Evolutionary conservation across 176 grass and related monocot species (phyloP).

Genomic region (Chrysopogon serrulatus): DNA sequence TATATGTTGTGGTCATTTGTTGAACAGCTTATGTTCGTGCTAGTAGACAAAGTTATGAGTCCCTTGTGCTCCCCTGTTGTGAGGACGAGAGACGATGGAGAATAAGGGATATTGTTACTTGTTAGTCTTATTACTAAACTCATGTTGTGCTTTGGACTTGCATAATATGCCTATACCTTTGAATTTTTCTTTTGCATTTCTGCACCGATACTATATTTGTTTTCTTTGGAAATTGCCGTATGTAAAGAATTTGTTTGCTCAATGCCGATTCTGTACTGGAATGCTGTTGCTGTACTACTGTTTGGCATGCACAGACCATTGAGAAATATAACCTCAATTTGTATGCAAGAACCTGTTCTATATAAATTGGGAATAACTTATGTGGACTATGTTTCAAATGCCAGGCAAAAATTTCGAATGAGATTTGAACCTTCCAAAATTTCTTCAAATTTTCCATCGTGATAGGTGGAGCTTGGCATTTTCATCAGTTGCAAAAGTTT

Average conservation of each 20-base stretch:
- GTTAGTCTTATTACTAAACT: neutral
- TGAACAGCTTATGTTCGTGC: neutral
- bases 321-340: neutral
- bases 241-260: neutral
- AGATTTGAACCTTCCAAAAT: neutral
- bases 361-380: neutral
- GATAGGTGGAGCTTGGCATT: neutral
- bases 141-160: neutral
- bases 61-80: constrained; percentile 1
- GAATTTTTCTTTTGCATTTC: neutral
- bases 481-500: neutral
- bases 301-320: neutral
- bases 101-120: neutral
- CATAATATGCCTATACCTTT: neutral
- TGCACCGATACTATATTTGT: neutral
- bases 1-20: neutral
- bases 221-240: neutral
- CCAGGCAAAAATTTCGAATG: neutral
- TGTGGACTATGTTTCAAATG: neutral
- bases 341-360: neutral
- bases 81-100: neutral
- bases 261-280: neutral
- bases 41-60: neutral
- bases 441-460: neutral
- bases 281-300: neutral